phyloP scores from a whole-genome alignment of 495 filamentous ascomycete species.

The Penicillium cataractarum region DNA sequence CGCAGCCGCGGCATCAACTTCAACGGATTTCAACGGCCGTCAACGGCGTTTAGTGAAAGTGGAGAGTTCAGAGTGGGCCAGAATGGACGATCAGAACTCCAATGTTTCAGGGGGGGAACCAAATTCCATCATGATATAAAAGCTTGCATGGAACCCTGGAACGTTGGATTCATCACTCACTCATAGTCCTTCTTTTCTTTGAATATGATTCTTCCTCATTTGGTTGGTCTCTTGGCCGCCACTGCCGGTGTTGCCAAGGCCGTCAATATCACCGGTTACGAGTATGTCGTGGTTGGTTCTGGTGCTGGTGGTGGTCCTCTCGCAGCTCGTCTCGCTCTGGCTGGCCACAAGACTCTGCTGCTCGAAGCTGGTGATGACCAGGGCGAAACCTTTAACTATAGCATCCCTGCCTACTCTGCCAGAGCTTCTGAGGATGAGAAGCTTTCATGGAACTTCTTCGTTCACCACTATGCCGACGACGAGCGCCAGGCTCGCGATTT shows the following conservation, averaged over 20 bases:
- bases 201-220: conserved; percentile 8
- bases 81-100: not conserved
- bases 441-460: conserved; percentile 50
- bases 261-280: conserved; percentile 48
- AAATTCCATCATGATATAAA: not conserved
- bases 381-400: conserved; percentile 41
- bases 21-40: not conserved
- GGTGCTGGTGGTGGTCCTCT: conserved; percentile 68
- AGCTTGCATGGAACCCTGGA: not conserved
- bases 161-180: not conserved
- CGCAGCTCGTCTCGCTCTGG: conserved; percentile 62
- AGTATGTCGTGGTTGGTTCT: conserved; percentile 68
- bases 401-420: conserved; percentile 42
- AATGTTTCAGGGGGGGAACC: not conserved
- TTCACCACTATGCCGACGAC: conserved; percentile 47
- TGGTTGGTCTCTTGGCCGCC: conserved; percentile 20
- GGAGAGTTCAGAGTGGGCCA: not conserved
- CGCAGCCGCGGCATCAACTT: conserved; percentile 4
- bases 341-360: conserved; percentile 61
- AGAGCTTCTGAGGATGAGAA: conserved; percentile 42
- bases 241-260: conserved; percentile 19
- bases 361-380: conserved; percentile 68
- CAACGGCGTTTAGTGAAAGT: not conserved
- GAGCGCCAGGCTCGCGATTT: conserved; percentile 43
- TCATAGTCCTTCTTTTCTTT: conserved; percentile 2